These are phyloP conservation scores for Candida nonsorbophila DNA, from an alignment of 805 yeast species.

Conservation along the genomic window DNA sequence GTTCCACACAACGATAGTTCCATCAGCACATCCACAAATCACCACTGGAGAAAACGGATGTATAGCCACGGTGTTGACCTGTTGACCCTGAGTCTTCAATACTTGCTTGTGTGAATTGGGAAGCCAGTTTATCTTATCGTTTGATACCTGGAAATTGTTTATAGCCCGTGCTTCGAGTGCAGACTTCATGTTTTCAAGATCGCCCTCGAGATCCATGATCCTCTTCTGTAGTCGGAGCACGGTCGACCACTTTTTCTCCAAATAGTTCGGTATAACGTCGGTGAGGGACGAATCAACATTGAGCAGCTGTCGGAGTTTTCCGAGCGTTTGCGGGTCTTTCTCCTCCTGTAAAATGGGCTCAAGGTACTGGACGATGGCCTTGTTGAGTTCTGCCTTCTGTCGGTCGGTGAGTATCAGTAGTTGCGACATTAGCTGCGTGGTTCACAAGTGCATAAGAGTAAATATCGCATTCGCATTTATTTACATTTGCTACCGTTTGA, in stretches of 20 bases:
- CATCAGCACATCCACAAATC: slow-evolving; percentile 67
- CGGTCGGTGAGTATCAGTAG: slow-evolving; percentile 28
- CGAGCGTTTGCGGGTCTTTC: slow-evolving; percentile 11
- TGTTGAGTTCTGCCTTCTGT: slow-evolving; percentile 43
- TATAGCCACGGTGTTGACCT: slow-evolving; percentile 58
- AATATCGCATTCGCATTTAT: neutral
- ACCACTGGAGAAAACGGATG: slow-evolving; percentile 72
- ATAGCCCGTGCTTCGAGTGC: slow-evolving; percentile 27
- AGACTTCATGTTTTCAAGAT: slow-evolving; percentile 44
- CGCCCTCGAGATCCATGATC: slow-evolving; percentile 65
- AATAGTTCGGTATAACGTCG: slow-evolving; percentile 30
- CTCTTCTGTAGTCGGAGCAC: slow-evolving; percentile 74
- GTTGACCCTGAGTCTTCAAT: slow-evolving; percentile 53
- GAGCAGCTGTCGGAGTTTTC: slow-evolving; percentile 4
- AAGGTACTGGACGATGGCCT: slow-evolving; percentile 46
- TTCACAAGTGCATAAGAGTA: no score
- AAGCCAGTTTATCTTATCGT: slow-evolving; percentile 50
- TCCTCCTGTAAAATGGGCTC: slow-evolving; percentile 23
- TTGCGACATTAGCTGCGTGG: slow-evolving; percentile 3
- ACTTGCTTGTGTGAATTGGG: slow-evolving; percentile 45
- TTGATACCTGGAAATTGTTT: slow-evolving; percentile 5
- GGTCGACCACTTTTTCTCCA: slow-evolving; percentile 84
- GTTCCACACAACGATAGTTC: slow-evolving; percentile 71
- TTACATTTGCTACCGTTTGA: slow-evolving; percentile 46
- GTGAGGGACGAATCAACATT: slow-evolving; percentile 7